phyloP scores from a whole-genome alignment of 2,329 filamentous ascomycete species.

The Claviceps pusilla region DNA sequence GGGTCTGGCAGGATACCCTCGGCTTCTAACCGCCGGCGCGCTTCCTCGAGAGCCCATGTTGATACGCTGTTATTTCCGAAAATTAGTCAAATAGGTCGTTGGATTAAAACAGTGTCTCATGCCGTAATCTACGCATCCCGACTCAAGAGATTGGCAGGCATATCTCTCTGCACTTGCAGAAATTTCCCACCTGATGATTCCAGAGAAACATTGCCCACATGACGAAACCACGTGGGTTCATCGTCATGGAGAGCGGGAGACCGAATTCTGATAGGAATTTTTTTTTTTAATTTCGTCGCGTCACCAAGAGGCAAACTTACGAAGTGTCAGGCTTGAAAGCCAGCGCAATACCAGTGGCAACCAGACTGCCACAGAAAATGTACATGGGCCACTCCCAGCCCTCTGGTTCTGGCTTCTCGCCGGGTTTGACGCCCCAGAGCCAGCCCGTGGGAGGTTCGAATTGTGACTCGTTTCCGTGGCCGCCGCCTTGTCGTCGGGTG shows the following conservation, averaged over 20 bases:
- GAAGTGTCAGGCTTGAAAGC: constrained; percentile 97
- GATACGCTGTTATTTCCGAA: constrained; percentile 56
- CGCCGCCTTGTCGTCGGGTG: constrained; percentile 25
- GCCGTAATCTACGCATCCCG: too few species aligned
- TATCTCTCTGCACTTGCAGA: too few species aligned
- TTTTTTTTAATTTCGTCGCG: background rate
- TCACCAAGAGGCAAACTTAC: constrained; percentile 42
- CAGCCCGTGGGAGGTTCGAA: constrained; percentile 85
- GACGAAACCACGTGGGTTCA: too few species aligned
- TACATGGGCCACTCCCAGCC: constrained; percentile 86
- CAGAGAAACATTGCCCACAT: too few species aligned
- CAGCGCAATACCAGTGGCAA: constrained; percentile 63
- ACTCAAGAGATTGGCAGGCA: too few species aligned
- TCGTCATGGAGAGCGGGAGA: background rate
- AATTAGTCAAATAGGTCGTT: background rate
- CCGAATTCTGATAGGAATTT: too few species aligned
- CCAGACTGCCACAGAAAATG: constrained; percentile 67
- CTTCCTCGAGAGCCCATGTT: constrained; percentile 97
- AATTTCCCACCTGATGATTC: too few species aligned
- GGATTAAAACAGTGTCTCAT: too few species aligned
- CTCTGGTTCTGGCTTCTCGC: constrained; percentile 89
- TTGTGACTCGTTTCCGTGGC: constrained; percentile 47
- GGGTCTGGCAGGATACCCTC: constrained; percentile 81
- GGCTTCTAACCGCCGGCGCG: constrained; percentile 81
- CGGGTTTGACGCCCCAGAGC: constrained; percentile 87